These are phyloP conservation scores for Sisymbrium altissimum DNA, from an alignment of 345 rosid species.

Conservation along the genomic window DNA sequence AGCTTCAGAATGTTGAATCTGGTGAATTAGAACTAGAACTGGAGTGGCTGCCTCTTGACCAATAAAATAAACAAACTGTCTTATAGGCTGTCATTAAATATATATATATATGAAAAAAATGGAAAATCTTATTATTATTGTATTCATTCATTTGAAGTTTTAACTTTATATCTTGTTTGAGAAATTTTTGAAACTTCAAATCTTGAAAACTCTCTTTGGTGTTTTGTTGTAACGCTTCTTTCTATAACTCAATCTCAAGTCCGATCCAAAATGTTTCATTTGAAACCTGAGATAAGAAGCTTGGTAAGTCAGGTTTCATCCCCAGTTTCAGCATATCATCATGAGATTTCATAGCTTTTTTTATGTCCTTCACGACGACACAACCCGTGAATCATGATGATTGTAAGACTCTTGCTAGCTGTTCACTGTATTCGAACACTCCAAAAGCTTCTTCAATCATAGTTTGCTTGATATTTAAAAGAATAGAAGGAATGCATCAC, in stretches of 20 bases:
- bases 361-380: constrained; percentile 49
- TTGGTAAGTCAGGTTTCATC: constrained; percentile 67
- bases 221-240: background rate
- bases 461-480: too few species aligned
- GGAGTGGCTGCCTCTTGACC: constrained; percentile 82
- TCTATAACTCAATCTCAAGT: too few species aligned
- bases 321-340: constrained; percentile 71
- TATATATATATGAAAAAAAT: background rate
- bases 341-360: constrained; percentile 65
- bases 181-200: constrained; percentile 8
- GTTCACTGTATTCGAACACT: constrained; percentile 41
- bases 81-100: constrained; percentile 6
- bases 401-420: constrained; percentile 45
- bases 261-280: constrained; percentile 13
- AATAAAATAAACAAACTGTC: constrained; percentile 33
- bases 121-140: background rate
- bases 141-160: constrained; percentile 5
- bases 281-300: constrained; percentile 54
- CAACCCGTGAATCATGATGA: constrained; percentile 51
- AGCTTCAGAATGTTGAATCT: constrained; percentile 95
- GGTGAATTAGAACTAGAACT: constrained; percentile 75
- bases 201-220: constrained; percentile 17
- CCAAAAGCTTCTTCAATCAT: constrained; percentile 46
- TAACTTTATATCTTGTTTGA: background rate
- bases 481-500: too few species aligned